Base-by-base conservation (phyloP, 1,139 yeast species). In the Pichia sp. region DNA sequence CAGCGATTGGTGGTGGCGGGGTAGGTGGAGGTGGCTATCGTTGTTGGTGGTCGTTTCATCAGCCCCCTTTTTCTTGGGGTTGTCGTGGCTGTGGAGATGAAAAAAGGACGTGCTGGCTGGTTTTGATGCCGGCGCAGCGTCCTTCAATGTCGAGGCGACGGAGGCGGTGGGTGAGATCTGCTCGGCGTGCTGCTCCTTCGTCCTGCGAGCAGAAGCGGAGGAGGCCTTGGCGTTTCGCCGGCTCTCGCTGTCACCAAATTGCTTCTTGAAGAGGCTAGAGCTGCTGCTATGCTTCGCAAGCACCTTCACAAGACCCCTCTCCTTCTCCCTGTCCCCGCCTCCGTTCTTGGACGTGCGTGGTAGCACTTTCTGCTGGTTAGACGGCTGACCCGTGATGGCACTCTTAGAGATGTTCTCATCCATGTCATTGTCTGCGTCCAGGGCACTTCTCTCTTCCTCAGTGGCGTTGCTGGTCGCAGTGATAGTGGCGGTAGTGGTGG, bases 1-100 rank as follows among this genome's bases (percentile, higher is more conserved):
- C 46, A 43, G 21, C 18, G 46, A 43, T 4, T 43, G 46, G 25
- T 43, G 46, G 23, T 43, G 40, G 2, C 26, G 39, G 22, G n/a
- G 7, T n/a, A 21, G 26, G 3, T 28, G 40, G 22, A 12, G 37
- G 10, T 43, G 36, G 16, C 10, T n/a, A n/a, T 10, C 18, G 37
- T 34, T 16, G 18, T 13, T n/a, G 8, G 18, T 16, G 6, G n/a
- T 6, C 37, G 18, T 18, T n/a, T n/a, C n/a, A n/a, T n/a, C n/a
- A n/a, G 6, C 9, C 9, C 28, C 28, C 6, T 25, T 25, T 6
- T 10, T 34, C 9, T 34, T 16, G 18, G 18, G 9, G 19, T 6
- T 16, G 18, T 16, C 19, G 18, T 13, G 8, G 8, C 18, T 34
- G 18, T 34, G 37, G 18, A 34, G 3, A 5, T 34, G 37, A 2